Conservation (phyloP, 2,329 filamentous ascomycete genomes). For the Phaeosphaeriaceae sp. region DNA sequence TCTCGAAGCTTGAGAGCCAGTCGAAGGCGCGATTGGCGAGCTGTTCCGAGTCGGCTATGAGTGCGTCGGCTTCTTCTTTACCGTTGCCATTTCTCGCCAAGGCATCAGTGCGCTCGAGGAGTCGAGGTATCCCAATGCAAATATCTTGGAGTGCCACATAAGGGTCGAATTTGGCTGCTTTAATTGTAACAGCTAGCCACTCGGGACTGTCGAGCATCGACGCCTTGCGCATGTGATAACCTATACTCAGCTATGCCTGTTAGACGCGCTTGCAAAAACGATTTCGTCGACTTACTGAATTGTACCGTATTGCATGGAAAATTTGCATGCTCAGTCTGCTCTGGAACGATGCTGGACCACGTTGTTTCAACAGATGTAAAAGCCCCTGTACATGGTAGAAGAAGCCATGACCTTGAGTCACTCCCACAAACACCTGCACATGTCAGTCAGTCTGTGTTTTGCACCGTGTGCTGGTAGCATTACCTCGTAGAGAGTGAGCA, state of each 20-base stretch:
- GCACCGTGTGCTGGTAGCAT: not conserved
- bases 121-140: slow-evolving; percentile 41
- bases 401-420: slow-evolving; percentile 44
- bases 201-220: slow-evolving; percentile 42
- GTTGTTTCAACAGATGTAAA: slow-evolving; percentile 38
- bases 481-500: slow-evolving; percentile 44
- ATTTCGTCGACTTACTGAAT: slow-evolving; percentile 30
- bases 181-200: slow-evolving; percentile 41
- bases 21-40: slow-evolving; percentile 34
- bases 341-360: slow-evolving; percentile 41
- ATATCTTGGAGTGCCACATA: slow-evolving; percentile 44
- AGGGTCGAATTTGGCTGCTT: slow-evolving; percentile 39
- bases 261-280: slow-evolving; percentile 5
- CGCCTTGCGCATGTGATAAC: slow-evolving; percentile 44
- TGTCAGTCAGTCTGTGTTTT: not conserved
- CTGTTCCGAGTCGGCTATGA: slow-evolving; percentile 35
- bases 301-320: slow-evolving; percentile 46
- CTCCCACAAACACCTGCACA: slow-evolving; percentile 36
- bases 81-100: slow-evolving; percentile 9
- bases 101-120: slow-evolving; percentile 44
- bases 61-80: slow-evolving; percentile 24
- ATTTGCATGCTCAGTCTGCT: slow-evolving; percentile 39
- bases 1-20: slow-evolving; percentile 42
- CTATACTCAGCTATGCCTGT: slow-evolving; percentile 38
- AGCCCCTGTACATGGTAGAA: slow-evolving; percentile 48